Evolutionary conservation across 768 basidiomycete species (phyloP), one percentile per base, ranked within the genome.

Genomic region (Boletus reticulatus): DNA sequence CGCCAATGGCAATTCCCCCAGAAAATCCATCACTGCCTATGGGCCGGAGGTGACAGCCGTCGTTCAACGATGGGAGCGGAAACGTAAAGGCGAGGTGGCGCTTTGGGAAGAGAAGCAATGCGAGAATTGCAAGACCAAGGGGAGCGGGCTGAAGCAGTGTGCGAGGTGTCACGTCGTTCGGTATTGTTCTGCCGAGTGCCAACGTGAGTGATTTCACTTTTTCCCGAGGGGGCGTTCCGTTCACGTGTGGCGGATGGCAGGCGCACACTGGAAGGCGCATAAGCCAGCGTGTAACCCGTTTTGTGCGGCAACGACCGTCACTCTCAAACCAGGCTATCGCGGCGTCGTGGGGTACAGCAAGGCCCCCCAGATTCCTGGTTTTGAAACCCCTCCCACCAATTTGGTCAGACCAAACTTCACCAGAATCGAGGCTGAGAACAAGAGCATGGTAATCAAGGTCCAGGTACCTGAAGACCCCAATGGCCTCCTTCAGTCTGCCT

Each of bases 121-220:
- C 55, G 79, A 75, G 19, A 48, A 56, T 4, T 80, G 78, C 53
- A 65, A 60, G 49, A 59, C 60, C 24, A 62, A 63, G 42, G 67
- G 58, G 16, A 65, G 37, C n/a, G 56, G 68, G 17, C 53, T 83
- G 53, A 79, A 72, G 62, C 69, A 67, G 48, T 83, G 84, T 49
- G 57, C 67, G 4, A 68, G 70, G 29, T 85, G 84, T 47, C 73
- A 72, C 16, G 63, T 78, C 1, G 73, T 71, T 6, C 67, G 77
- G 22, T 85, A 85, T 57, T 85, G 84, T 52, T 82, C 81, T 6
- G 58, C 67, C 2, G 77, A 76, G 32, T 84, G 84, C 57, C 84
- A 84, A 66, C 69, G 84, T 82, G 61, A 4, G 80, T 69, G 19
- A n/a, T n/a, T n/a, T n/a, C 13, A 17, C 16, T 7, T 29, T 29